phyloP scores from a whole-genome alignment of 805 yeast species.

The Yarrowia divulgata region DNA sequence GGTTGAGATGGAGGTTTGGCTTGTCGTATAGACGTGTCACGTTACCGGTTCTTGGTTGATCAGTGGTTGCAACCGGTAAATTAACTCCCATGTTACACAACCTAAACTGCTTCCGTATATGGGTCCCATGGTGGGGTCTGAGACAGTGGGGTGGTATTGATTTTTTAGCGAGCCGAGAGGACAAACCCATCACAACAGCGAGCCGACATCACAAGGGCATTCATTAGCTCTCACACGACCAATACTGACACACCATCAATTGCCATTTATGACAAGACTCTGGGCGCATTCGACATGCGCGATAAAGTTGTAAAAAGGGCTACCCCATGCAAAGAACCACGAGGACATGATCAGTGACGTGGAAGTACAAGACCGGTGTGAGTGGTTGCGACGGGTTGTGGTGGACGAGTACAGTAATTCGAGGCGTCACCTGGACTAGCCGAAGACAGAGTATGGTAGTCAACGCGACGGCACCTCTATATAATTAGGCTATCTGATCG shows the following conservation, averaged over 20 bases:
- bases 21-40: neutral
- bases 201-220: neutral
- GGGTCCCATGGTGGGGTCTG: neutral
- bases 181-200: neutral
- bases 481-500: neutral
- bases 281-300: neutral
- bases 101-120: neutral
- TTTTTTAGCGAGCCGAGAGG: too few species aligned
- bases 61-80: conserved; percentile 1
- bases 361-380: neutral
- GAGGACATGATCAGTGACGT: neutral
- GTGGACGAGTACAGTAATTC: too few species aligned
- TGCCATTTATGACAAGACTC: neutral
- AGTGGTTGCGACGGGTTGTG: too few species aligned
- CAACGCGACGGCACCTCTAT: too few species aligned
- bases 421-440: too few species aligned
- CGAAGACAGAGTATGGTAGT: too few species aligned
- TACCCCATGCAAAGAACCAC: conserved; percentile 5
- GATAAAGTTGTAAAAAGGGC: conserved; percentile 7
- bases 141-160: conserved; percentile 6
- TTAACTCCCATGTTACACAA: conserved; percentile 20
- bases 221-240: neutral
- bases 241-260: too few species aligned
- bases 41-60: neutral
- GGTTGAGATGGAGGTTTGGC: neutral